Percentiles rank a stretch among this genome's conserved stretches.
Evolutionary conservation across 129 eudicot species (phyloP).

Genomic region (Kitagawia praeruptora): DNA sequence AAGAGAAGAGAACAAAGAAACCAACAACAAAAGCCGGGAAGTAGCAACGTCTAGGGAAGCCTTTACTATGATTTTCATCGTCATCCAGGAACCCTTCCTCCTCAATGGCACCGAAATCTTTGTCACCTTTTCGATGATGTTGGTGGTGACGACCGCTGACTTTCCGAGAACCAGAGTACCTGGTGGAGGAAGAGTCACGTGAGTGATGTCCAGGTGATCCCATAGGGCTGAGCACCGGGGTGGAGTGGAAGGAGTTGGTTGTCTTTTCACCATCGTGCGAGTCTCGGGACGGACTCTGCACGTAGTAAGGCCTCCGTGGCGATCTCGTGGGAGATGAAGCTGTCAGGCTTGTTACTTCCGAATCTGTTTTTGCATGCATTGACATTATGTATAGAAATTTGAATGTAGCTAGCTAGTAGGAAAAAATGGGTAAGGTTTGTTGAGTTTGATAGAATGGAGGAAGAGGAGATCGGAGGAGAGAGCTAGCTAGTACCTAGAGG

Average conservation of each 20-base stretch:
- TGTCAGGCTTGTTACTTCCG: conserved; percentile 89
- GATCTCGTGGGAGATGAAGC: conserved; percentile 83
- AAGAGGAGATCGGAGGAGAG: neutral
- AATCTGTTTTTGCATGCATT: conserved; percentile 85
- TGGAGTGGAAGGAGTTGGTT: conserved; percentile 91
- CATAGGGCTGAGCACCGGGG: conserved; percentile 88
- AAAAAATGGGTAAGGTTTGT: too few species aligned
- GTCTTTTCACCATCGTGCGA: conserved; percentile 99
- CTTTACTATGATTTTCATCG: conserved; percentile 27
- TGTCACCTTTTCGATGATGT: conserved; percentile 32
- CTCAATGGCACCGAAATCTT: conserved; percentile 83
- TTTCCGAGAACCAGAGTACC: conserved; percentile 84
- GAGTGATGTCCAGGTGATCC: conserved; percentile 98
- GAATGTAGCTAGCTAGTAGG: too few species aligned
- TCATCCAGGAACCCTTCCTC: conserved; percentile 91
- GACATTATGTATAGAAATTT: conserved; percentile 32
- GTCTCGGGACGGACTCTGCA: conserved; percentile 92
- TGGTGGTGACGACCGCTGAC: conserved; percentile 32
- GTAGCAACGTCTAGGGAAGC: conserved; percentile 73
- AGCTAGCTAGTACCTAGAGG: neutral
- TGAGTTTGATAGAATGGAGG: neutral
- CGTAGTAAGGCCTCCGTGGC: conserved; percentile 78
- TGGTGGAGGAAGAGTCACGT: conserved; percentile 88
- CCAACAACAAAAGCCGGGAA: conserved; percentile 63
- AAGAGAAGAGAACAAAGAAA: conserved; percentile 66